Conservation (phyloP, 768 basidiomycete species). For the Psilocybe cyanescens region DNA sequence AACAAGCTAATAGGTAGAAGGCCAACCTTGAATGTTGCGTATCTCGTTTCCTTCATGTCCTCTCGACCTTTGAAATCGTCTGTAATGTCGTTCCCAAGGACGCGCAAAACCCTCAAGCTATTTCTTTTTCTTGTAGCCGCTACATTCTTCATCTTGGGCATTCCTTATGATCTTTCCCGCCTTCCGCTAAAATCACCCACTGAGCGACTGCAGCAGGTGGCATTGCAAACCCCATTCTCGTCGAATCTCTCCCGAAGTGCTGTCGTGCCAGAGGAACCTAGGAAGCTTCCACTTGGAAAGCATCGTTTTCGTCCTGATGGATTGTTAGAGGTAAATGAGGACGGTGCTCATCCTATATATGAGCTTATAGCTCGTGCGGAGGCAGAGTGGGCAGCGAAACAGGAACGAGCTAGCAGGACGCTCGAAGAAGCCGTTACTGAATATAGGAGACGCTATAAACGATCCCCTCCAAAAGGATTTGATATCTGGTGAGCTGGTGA, state of each 20-base stretch:
- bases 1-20: not conserved
- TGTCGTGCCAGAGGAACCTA: not conserved
- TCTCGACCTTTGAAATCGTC: not conserved
- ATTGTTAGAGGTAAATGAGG: slow-evolving; percentile 41
- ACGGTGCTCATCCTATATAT: slow-evolving; percentile 73
- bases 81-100: slow-evolving; percentile 14
- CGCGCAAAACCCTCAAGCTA: slow-evolving; percentile 9
- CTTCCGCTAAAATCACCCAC: not conserved
- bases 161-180: not conserved
- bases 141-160: slow-evolving; percentile 7
- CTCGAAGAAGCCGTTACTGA: slow-evolving; percentile 75
- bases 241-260: no score
- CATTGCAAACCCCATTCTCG: not conserved
- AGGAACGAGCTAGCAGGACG: slow-evolving; percentile 74
- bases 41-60: not conserved
- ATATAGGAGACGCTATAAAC: slow-evolving; percentile 75
- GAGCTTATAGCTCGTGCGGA: slow-evolving; percentile 77
- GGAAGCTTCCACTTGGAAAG: slow-evolving; percentile 23
- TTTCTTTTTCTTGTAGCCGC: slow-evolving; percentile 11
- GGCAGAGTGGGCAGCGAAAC: slow-evolving; percentile 56
- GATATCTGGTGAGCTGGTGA: slow-evolving; percentile 70
- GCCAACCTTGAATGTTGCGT: slow-evolving; percentile 11
- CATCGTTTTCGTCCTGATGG: slow-evolving; percentile 42
- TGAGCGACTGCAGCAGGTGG: not conserved
- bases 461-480: slow-evolving; percentile 85